Base-by-base conservation (phyloP, 2,329 filamentous ascomycete species). In the Calonectria ilicicola region DNA sequence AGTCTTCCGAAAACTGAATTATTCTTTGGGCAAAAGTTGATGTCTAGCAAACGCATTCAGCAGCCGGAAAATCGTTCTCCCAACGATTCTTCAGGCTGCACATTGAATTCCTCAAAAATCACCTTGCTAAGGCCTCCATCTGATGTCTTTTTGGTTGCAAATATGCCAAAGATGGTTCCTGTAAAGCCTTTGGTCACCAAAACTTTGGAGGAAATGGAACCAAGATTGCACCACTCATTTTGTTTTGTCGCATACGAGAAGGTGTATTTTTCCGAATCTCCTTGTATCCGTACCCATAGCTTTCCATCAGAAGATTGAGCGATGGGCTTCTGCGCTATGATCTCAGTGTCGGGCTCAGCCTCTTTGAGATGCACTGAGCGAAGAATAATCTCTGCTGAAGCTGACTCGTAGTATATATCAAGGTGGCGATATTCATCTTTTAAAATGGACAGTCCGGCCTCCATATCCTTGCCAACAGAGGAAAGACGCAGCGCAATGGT, bases 361-460 rank as follows among this genome's bases (percentile, higher is more conserved):
- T 40, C 32, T 19, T 38, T 5, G 7, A 49, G 26, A 19, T 38
- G 44, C 21, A n/a, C 63, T 10, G 32, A 38, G 46, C 63, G 63
- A 6, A 65, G 44, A 23, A 65, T 21, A 9, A 65, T 21, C 32
- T 35, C 35, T 51, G 8, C 21, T 3, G 46, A 65, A 14, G 44
- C 27, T 8, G 46, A 65, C 2, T 65, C 63, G n/a, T 65, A 65
- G n/a, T 38, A 65, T 3, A 65, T 51, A n/a, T 65, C 63, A 9
- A 38, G 29, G 19, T 65, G 63, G 1, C 63, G 63, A 51, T 65
- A 38, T 51, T 65, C 63, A 26, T 65, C 63, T 23, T 65, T 65
- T 19, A 65, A 40, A 38, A 65, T 23, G 2, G 63, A 10, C 44
- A 65, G 40, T n/a, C 63, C 63, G 14, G 63, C 63, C 29, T 65